Percentiles rank a stretch among this genome's conserved stretches.
Conservation (phyloP, 73 alveolate genomes). For the Blepharisma japonicum region DNA sequence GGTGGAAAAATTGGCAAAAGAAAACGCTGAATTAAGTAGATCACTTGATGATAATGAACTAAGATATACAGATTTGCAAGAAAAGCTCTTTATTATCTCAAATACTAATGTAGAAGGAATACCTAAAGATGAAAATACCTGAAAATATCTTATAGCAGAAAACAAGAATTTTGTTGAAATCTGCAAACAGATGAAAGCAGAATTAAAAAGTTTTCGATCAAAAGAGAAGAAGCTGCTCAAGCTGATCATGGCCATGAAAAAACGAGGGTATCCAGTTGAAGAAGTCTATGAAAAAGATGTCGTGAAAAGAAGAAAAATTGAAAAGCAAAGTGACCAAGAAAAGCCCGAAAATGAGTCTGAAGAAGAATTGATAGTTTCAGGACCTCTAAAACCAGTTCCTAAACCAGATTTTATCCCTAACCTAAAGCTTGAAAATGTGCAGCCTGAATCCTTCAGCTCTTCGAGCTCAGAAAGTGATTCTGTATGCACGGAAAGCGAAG, state of each 20-base stretch:
- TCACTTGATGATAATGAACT: background rate
- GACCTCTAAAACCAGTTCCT: background rate
- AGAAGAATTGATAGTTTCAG: background rate
- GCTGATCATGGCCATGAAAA: constrained; percentile 44
- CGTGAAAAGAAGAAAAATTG: background rate
- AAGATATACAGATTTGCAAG: background rate
- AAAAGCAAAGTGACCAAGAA: background rate
- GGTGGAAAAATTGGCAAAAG: constrained; percentile 16
- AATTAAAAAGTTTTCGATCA: background rate
- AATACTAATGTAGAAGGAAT: background rate
- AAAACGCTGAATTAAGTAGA: constrained; percentile 22
- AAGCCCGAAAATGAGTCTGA: background rate
- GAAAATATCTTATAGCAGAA: background rate
- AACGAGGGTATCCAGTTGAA: constrained; percentile 57
- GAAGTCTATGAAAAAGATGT: constrained; percentile 50
- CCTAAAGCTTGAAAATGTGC: background rate
- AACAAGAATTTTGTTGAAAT: background rate
- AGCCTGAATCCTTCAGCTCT: background rate
- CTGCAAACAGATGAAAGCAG: background rate
- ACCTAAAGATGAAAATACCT: constrained; percentile 22
- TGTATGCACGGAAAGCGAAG: too few relatives aligned
- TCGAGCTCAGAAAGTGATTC: too few relatives aligned
- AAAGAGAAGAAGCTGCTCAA: constrained; percentile 58
- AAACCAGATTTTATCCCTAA: constrained; percentile 11
- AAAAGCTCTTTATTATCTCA: background rate